Percentiles rank a stretch among this genome's conserved stretches.
phyloP scores from a whole-genome alignment of 1,284 basidiomycete species.

The Cyathus olla region DNA sequence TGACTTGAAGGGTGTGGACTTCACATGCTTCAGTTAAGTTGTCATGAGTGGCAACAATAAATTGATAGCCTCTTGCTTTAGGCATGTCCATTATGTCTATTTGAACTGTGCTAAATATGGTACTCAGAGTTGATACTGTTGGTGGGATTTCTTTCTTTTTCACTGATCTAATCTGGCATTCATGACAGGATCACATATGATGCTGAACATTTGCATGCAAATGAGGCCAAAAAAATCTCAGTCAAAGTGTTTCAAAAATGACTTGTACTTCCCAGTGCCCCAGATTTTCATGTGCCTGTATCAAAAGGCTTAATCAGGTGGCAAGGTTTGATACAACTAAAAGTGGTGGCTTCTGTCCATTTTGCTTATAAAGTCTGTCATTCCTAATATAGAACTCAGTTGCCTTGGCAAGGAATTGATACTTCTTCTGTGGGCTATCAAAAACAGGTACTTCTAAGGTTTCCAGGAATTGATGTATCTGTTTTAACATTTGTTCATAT shows the following conservation, averaged over 20 bases:
- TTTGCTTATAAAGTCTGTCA: conserved; percentile 14
- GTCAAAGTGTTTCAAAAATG: conserved; percentile 8
- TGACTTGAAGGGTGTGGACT: conserved; percentile 27
- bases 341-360: conserved; percentile 11
- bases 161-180: conserved; percentile 39
- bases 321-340: conserved; percentile 12
- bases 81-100: conserved; percentile 45
- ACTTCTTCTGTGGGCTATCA: background rate
- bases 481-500: too few relatives aligned
- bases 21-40: conserved; percentile 36
- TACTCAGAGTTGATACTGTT: conserved; percentile 29
- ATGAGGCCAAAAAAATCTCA: conserved; percentile 43
- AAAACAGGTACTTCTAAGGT: background rate
- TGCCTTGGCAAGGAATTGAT: conserved; percentile 7
- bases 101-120: conserved; percentile 41
- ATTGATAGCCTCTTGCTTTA: conserved; percentile 25
- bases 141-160: conserved; percentile 40
- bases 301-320: conserved; percentile 14
- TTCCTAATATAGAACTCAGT: conserved; percentile 13
- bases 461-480: conserved; percentile 8
- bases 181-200: conserved; percentile 45
- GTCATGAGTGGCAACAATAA: conserved; percentile 35
- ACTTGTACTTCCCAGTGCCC: conserved; percentile 33
- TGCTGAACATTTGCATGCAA: conserved; percentile 31
- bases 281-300: conserved; percentile 28